Base-by-base conservation (phyloP, 108 stramenopile species). In the Asterionellopsis glacialis region DNA sequence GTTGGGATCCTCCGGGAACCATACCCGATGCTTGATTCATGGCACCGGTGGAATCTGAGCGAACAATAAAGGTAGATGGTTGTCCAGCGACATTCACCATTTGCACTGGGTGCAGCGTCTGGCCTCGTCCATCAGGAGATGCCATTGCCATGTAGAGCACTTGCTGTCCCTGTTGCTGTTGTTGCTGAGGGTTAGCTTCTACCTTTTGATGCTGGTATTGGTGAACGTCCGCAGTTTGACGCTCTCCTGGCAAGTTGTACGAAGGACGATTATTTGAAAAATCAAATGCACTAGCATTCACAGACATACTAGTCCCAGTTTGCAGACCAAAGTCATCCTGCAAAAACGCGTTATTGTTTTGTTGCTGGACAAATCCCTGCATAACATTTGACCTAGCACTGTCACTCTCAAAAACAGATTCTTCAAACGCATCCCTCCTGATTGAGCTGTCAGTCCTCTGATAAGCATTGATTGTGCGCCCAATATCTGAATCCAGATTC, bases 81-180 rank as follows among this genome's bases (percentile, higher is more conserved):
- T 77, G 74, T 16, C 82, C 82, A 19, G 77, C 77, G 21, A 83
- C 47, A 45, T 83, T 77, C 14, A 79, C 61, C 72, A 83, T 76
- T 43, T 83, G 82, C 4, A 83, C 77, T 12, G 82, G 74, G 39
- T 92, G 91, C n/a, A 92, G 67, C 41, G 88, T 82, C 55, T 92
- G 91, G 0, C 86, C 80, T n/a, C 79, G 77, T 9, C 93, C 93
- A 66, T 89, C 93, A 15, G 87, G 81, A 27, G 88, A 75, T n/a
- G 86, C 82, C 44, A 94, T 89, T 40, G 93, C 89, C 89, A 94
- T 90, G 83, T 94, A 94, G 47, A 94, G 80, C 16, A 94, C 75
- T 61, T 91, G 88, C 21, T 48, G 21, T 27, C 68, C 68, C 16
- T 49, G 41, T 48, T 66, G 63, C 0, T 14, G 15, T 14, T 23